Conservation (phyloP, 352 stramenopile genomes). For the Globisporangium spiculum region DNA sequence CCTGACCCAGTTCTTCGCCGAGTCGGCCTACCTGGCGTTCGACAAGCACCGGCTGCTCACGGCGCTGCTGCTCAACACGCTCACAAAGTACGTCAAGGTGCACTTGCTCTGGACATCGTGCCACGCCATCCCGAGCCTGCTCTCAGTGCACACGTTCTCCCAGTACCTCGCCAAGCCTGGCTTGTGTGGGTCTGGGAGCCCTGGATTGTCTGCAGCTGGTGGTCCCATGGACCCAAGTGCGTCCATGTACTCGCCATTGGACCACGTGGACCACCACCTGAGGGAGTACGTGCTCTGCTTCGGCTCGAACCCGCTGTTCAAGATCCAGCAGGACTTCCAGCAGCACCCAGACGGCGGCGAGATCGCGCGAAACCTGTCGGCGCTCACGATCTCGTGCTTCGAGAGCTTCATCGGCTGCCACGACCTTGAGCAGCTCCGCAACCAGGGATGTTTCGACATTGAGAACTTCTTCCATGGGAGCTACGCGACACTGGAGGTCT, state of each 20-base stretch:
- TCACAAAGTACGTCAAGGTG: constrained; percentile 59
- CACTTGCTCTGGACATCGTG: constrained; percentile 62
- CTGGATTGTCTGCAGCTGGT: background rate
- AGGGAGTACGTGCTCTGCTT: constrained; percentile 64
- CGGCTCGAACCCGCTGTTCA: constrained; percentile 45
- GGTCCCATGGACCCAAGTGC: background rate
- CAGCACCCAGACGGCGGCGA: constrained; percentile 31
- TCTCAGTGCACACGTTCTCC: constrained; percentile 43
- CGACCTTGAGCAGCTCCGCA: constrained; percentile 50
- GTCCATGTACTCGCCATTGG: constrained; percentile 26
- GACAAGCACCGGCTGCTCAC: constrained; percentile 56
- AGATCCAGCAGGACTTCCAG: constrained; percentile 59
- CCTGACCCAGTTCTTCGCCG: constrained; percentile 37
- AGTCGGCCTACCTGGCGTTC: constrained; percentile 35
- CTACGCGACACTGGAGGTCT: constrained; percentile 18
- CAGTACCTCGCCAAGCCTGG: constrained; percentile 8
- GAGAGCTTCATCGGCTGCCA: constrained; percentile 41
- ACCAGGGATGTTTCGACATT: constrained; percentile 47
- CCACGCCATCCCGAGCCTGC: constrained; percentile 33
- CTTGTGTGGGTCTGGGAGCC: background rate
- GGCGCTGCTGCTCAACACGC: constrained; percentile 42
- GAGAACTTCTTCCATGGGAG: constrained; percentile 28
- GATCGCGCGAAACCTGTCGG: constrained; percentile 28
- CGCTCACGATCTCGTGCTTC: constrained; percentile 56
- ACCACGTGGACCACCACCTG: constrained; percentile 37